phyloP scores from a whole-genome alignment of 2,329 filamentous ascomycete species.

The Calcarisporium arbuscula region DNA sequence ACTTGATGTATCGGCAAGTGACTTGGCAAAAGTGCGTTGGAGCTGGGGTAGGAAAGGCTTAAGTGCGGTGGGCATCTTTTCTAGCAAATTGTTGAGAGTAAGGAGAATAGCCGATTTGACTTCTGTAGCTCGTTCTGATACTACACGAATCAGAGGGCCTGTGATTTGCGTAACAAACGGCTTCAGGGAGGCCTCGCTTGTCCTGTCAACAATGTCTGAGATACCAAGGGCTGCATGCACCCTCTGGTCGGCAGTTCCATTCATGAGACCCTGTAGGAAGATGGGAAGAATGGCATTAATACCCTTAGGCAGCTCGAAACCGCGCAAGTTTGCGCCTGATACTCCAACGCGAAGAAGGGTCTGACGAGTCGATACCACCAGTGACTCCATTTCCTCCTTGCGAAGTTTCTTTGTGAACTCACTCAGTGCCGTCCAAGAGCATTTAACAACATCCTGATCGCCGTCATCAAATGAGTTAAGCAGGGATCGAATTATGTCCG shows the following conservation, averaged over 20 bases:
- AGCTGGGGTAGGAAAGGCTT: slow-evolving; percentile 97
- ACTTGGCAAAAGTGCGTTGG: slow-evolving; percentile 94
- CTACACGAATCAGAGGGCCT: slow-evolving; percentile 92
- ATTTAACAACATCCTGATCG: slow-evolving; percentile 78
- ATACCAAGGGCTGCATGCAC: slow-evolving; percentile 89
- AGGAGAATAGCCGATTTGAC: slow-evolving; percentile 93
- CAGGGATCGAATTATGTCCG: slow-evolving; percentile 85
- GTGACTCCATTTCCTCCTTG: slow-evolving; percentile 96
- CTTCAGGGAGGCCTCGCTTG: slow-evolving; percentile 79
- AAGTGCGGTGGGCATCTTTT: slow-evolving; percentile 92
- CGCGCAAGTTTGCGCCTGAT: slow-evolving; percentile 73
- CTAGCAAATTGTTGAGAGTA: slow-evolving; percentile 88
- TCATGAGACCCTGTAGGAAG: slow-evolving; percentile 96
- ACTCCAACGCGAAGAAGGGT: slow-evolving; percentile 85
- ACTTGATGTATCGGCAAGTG: slow-evolving; percentile 86
- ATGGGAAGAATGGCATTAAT: slow-evolving; percentile 95
- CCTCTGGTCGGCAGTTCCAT: slow-evolving; percentile 86
- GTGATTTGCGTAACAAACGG: slow-evolving; percentile 97
- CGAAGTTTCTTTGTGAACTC: slow-evolving; percentile 83
- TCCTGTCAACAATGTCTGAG: slow-evolving; percentile 91
- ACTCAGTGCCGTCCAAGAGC: slow-evolving; percentile 79
- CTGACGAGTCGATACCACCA: slow-evolving; percentile 81
- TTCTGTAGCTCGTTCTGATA: slow-evolving; percentile 91
- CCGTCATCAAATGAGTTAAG: slow-evolving; percentile 88
- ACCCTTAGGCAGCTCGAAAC: slow-evolving; percentile 90